These are phyloP conservation scores for Sanchytrium tribonematis DNA, from an alignment of 371 early-diverging fungal genomes.

Conservation along the genomic window DNA sequence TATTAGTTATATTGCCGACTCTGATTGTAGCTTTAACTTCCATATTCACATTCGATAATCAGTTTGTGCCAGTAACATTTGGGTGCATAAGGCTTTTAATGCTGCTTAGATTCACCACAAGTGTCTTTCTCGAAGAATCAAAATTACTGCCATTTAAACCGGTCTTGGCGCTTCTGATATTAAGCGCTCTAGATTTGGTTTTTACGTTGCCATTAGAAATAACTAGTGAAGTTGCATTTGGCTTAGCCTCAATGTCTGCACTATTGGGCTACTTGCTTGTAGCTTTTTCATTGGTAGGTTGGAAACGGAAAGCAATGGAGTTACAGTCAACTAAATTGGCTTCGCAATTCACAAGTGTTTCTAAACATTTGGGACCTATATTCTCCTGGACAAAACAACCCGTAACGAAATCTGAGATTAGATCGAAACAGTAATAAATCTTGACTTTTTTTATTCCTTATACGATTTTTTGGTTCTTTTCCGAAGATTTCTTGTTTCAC, in stretches of 20 bases:
- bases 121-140: background rate
- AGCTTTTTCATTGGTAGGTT: background rate
- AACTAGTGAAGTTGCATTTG: background rate
- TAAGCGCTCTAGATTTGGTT: background rate
- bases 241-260: background rate
- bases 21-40: background rate
- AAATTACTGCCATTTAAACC: background rate
- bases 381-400: background rate
- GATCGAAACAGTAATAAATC: background rate
- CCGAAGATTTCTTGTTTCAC: background rate
- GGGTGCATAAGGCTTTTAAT: background rate
- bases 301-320: background rate
- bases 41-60: background rate
- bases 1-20: background rate
- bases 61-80: background rate
- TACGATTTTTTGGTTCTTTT: background rate
- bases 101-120: background rate
- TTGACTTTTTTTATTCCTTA: background rate
- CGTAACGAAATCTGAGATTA: background rate
- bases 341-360: background rate
- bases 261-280: background rate
- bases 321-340: background rate
- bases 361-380: background rate
- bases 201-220: background rate
- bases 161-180: background rate